Evolutionary conservation across 768 basidiomycete species (phyloP), one percentile per base, ranked within the genome.

Genomic region (Auriscalpium microsporum): DNA sequence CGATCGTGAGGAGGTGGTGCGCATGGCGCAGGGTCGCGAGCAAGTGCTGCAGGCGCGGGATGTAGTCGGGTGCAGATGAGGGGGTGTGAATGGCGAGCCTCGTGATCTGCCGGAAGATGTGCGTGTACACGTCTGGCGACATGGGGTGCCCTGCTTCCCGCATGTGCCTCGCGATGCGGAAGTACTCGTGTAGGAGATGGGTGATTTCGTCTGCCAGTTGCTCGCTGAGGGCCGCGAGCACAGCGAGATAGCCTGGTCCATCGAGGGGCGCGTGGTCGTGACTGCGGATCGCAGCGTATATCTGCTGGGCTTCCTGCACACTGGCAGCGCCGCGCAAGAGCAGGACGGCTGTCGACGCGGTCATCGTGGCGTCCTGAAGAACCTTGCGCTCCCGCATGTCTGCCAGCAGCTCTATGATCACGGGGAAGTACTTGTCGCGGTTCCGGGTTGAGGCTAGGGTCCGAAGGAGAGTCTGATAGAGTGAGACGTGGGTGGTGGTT

Each of bases 81-180:
- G 58, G 60, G 34, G 58, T 58, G 7, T 53, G 62, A 2, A 53
- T 44, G 0, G 79, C 81, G 42, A 81, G 63, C 33, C 67, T 61
- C 10, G 74, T 76, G 40, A 89, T 71, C 57, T 77, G 79, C 36
- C 75, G 74, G 17, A 92, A 71, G 56, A 93, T 72, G 52, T 82
- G 79, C 21, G 82, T 84, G 64, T 92, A 90, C 10, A 86, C 78
- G 50, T 79, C 71, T 1, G 75, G 70, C 0, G 81, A 78, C 53
- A 86, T 73, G 10, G 72, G 70, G 52, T 83, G 69, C 19, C 87
- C 86, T 2, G 80, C 78, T 11, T 70, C 68, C 28, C 80, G 83
- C 90, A 94, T 94, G 70, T 93, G 90, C 38, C 76, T 78, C 55
- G 92, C 77, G 50, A 94, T 86, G 53, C 79, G 78, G 67, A 92